Evolutionary conservation across 208 protist genomes (phyloP).

Genomic region (Novymonas esmeraldas): DNA sequence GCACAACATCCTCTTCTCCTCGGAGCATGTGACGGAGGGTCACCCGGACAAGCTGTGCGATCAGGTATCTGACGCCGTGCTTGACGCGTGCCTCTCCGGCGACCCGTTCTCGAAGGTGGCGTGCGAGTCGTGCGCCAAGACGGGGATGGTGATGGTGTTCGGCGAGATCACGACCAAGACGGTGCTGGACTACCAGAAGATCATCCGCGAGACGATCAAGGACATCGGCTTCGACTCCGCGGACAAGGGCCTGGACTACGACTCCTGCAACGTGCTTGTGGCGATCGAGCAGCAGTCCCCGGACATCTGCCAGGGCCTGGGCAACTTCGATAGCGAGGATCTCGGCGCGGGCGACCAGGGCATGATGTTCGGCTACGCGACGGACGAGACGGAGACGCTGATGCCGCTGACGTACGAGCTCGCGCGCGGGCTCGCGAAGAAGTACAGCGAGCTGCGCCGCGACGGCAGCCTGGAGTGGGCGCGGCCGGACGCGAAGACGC

Average conservation of each 20-base stretch:
- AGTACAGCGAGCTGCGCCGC: slow-evolving; percentile 97
- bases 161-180: slow-evolving; percentile 99
- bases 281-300: slow-evolving; percentile 98
- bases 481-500: slow-evolving; percentile 99
- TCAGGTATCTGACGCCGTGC: slow-evolving; percentile 99
- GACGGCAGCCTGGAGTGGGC: slow-evolving; percentile 94
- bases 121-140: slow-evolving; percentile 99
- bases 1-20: slow-evolving; percentile 98
- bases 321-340: slow-evolving; percentile 94
- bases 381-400: slow-evolving; percentile 98
- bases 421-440: slow-evolving; percentile 92
- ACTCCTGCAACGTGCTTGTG: slow-evolving; percentile 98
- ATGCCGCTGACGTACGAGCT: slow-evolving; percentile 99
- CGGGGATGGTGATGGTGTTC: slow-evolving; percentile 99
- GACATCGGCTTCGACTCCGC: slow-evolving; percentile 98
- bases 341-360: slow-evolving; percentile 99
- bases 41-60: slow-evolving; percentile 99
- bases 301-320: slow-evolving; percentile 98
- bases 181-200: slow-evolving; percentile 97
- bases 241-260: slow-evolving; percentile 97
- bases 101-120: slow-evolving; percentile 99
- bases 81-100: slow-evolving; percentile 98
- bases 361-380: slow-evolving; percentile 99
- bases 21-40: slow-evolving; percentile 99
- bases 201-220: slow-evolving; percentile 97